Conservation (phyloP, 23 red algal species). For the Gracilaria gracilis region DNA sequence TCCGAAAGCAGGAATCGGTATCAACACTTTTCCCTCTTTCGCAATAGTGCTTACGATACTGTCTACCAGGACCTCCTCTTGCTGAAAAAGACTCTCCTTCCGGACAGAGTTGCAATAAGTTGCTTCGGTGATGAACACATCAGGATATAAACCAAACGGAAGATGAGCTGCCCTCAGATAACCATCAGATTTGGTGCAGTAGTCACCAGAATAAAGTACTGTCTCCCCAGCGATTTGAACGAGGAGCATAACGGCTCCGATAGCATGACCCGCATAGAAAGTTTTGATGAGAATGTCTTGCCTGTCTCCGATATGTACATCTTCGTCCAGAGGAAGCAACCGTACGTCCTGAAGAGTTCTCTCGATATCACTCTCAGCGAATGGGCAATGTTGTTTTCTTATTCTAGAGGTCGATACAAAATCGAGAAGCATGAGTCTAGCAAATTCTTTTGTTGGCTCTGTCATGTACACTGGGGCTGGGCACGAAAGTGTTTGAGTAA, state of each 20-base stretch:
- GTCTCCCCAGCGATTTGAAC: constrained; percentile 28
- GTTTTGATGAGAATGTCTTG: constrained; percentile 44
- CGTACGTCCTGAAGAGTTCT: constrained; percentile 16
- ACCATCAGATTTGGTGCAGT: constrained; percentile 45
- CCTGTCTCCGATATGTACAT: not conserved
- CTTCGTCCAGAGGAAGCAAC: constrained; percentile 22
- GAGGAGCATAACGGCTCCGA: constrained; percentile 77
- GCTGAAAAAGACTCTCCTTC: not conserved
- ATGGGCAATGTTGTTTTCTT: constrained; percentile 31
- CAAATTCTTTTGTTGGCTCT: constrained; percentile 75
- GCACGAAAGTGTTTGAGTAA: constrained; percentile 53
- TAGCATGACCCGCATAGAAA: constrained; percentile 75
- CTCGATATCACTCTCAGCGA: constrained; percentile 24
- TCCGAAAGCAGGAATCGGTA: constrained; percentile 82
- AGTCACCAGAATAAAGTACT: constrained; percentile 90
- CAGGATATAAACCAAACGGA: constrained; percentile 43
- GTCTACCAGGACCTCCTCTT: constrained; percentile 53
- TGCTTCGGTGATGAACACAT: constrained; percentile 83
- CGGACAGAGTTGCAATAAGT: constrained; percentile 70
- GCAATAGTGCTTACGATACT: constrained; percentile 33
- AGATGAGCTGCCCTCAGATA: constrained; percentile 35
- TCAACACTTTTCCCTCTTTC: constrained; percentile 83
- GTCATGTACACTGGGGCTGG: constrained; percentile 78
- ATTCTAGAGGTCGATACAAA: constrained; percentile 43
- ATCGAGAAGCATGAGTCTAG: constrained; percentile 60